phyloP scores from a whole-genome alignment of 2,329 filamentous ascomycete genomes.

The Ophiocordyceps robertsii region DNA sequence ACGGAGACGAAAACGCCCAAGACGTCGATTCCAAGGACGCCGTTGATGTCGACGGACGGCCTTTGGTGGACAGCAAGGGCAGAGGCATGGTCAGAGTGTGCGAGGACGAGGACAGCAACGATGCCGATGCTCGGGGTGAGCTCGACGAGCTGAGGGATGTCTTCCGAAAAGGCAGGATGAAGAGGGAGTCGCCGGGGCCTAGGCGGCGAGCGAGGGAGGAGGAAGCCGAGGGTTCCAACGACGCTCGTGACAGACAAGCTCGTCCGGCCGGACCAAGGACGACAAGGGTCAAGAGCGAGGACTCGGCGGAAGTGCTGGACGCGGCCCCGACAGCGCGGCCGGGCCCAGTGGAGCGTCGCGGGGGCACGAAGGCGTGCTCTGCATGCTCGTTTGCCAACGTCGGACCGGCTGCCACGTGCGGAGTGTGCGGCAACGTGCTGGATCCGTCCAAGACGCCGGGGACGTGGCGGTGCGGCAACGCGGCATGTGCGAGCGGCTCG shows the following conservation, averaged over 20 bases:
- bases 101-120: constrained; percentile 48
- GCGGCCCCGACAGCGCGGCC: no score
- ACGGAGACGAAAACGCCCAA: constrained; percentile 27
- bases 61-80: constrained; percentile 52
- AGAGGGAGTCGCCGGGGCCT: constrained; percentile 7
- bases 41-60: constrained; percentile 50
- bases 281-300: no score
- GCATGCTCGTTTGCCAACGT: constrained; percentile 59
- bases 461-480: constrained; percentile 51
- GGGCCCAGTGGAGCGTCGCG: no score
- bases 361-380: constrained; percentile 26
- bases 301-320: no score
- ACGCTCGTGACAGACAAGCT: no score
- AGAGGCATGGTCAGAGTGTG: constrained; percentile 61
- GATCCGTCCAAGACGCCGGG: constrained; percentile 34
- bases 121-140: constrained; percentile 30
- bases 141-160: constrained; percentile 49
- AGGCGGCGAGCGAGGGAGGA: no score
- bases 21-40: constrained; percentile 33
- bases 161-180: constrained; percentile 11
- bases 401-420: constrained; percentile 41
- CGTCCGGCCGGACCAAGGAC: no score
- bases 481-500: constrained; percentile 35
- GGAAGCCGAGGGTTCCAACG: no score
- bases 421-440: constrained; percentile 58